These are phyloP conservation scores for Rhododendron mucronatum DNA, from an alignment of 148 eudicot species.

Conservation along the genomic window DNA sequence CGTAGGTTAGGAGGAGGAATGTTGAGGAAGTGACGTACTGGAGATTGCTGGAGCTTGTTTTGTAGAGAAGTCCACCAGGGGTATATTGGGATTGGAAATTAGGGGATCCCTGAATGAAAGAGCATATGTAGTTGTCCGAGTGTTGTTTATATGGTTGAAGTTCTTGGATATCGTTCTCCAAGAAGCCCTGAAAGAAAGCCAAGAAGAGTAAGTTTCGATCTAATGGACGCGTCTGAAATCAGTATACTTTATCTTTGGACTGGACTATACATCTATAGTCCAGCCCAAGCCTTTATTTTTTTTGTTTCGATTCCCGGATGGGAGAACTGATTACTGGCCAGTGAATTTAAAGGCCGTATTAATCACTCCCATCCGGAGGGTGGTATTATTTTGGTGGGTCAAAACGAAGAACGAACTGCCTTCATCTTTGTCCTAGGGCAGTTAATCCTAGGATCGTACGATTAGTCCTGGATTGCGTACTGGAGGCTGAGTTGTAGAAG, in stretches of 20 bases:
- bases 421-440: neutral
- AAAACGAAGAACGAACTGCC: neutral
- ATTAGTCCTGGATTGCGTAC: too few species aligned
- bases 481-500: too few species aligned
- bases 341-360: too few species aligned
- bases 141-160: conserved; percentile 63
- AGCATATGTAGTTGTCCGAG: conserved; percentile 78
- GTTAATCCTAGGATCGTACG: neutral
- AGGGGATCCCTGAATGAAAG: conserved; percentile 60
- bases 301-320: too few species aligned
- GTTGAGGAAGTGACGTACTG: conserved; percentile 74
- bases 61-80: conserved; percentile 76
- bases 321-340: too few species aligned
- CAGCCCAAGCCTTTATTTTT: neutral
- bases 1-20: conserved; percentile 66
- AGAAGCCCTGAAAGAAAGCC: conserved; percentile 42
- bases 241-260: neutral
- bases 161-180: conserved; percentile 44
- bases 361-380: too few species aligned
- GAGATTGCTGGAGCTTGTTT: conserved; percentile 75
- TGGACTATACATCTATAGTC: neutral
- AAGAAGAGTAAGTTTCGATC: neutral
- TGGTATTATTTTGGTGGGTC: too few species aligned
- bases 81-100: conserved; percentile 71
- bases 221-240: neutral